Conservation (phyloP, 2,329 filamentous ascomycete species). For the Sporothrix brunneoviolacea region DNA sequence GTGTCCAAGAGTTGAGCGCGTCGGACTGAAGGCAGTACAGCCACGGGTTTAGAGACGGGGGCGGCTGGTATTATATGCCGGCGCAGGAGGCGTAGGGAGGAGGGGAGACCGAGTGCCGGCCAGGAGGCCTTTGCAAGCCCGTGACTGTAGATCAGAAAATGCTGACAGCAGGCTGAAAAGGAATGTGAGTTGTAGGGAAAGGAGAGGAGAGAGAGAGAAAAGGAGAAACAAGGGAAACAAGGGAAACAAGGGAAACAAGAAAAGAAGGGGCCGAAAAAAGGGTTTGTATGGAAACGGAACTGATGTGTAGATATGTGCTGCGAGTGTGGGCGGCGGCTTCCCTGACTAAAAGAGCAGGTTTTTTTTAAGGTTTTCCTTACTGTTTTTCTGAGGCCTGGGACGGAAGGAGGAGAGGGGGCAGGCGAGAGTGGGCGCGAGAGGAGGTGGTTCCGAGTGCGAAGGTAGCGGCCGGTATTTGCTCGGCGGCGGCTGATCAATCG, state of each 20-base stretch:
- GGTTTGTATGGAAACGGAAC: conserved; percentile 10
- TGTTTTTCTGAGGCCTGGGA: conserved; percentile 6
- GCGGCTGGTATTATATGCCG: not conserved
- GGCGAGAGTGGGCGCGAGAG: not conserved
- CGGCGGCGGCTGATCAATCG: conserved; percentile 7
- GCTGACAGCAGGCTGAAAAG: not conserved
- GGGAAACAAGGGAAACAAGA: not conserved
- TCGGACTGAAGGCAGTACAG: not conserved
- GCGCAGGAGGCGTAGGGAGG: not conserved
- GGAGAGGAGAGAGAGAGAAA: not conserved
- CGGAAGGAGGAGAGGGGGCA: not conserved
- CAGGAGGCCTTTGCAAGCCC: conserved; percentile 7
- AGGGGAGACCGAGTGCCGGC: not conserved
- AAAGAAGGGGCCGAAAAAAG: not conserved
- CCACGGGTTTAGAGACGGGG: not conserved
- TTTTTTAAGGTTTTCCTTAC: conserved; percentile 10
- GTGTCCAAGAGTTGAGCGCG: conserved; percentile 1
- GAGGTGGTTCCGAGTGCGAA: not conserved
- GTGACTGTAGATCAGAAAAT: conserved; percentile 5
- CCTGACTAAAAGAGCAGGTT: conserved; percentile 9
- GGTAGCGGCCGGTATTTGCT: conserved; percentile 1
- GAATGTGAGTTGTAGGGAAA: not conserved
- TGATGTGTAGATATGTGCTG: conserved; percentile 11
- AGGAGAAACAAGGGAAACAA: not conserved
- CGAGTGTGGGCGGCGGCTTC: not conserved